Evolutionary conservation across 1,284 basidiomycete genomes (phyloP).

Genomic region (Pseudozyma flocculosa): DNA sequence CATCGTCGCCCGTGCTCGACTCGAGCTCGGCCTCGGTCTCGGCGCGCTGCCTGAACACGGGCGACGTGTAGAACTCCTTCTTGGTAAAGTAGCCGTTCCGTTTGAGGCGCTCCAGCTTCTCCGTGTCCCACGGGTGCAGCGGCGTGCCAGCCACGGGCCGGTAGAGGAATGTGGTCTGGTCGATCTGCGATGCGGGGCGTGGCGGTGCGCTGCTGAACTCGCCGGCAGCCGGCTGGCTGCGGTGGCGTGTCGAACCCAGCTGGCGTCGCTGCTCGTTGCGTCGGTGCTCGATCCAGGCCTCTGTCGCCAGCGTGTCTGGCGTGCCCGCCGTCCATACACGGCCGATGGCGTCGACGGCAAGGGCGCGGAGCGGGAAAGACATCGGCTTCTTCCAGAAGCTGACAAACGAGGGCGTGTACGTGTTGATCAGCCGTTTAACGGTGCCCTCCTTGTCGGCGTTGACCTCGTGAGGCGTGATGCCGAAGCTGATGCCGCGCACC

Average conservation of each 20-base stretch:
- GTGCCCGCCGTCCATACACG: constrained; percentile 35
- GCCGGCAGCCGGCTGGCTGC: not conserved
- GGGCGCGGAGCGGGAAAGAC: constrained; percentile 16
- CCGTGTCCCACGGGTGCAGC: constrained; percentile 35
- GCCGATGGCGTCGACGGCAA: constrained; percentile 30
- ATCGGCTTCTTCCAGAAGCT: constrained; percentile 21
- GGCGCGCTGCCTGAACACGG: constrained; percentile 20
- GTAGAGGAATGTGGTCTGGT: constrained; percentile 35
- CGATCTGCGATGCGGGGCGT: constrained; percentile 22
- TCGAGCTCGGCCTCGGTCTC: constrained; percentile 27
- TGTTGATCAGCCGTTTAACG: constrained; percentile 15
- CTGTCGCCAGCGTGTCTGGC: constrained; percentile 16
- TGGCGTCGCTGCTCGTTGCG: constrained; percentile 18
- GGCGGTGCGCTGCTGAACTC: constrained; percentile 9
- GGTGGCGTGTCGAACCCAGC: constrained; percentile 1
- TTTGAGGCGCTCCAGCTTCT: constrained; percentile 22
- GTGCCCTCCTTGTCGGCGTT: constrained; percentile 8
- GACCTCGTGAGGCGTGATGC: constrained; percentile 21
- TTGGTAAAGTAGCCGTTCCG: constrained; percentile 22
- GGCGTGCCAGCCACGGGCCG: constrained; percentile 24
- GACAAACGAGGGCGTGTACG: constrained; percentile 40
- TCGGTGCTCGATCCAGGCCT: constrained; percentile 21
- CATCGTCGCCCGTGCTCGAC: constrained; percentile 11
- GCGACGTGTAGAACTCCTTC: constrained; percentile 33
- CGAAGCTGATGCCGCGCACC: constrained; percentile 27